A percentile compares a stretch with the other conserved stretches of the same genome.
Conservation (phyloP, 306 rosid species). For the Quercus bicolor region DNA sequence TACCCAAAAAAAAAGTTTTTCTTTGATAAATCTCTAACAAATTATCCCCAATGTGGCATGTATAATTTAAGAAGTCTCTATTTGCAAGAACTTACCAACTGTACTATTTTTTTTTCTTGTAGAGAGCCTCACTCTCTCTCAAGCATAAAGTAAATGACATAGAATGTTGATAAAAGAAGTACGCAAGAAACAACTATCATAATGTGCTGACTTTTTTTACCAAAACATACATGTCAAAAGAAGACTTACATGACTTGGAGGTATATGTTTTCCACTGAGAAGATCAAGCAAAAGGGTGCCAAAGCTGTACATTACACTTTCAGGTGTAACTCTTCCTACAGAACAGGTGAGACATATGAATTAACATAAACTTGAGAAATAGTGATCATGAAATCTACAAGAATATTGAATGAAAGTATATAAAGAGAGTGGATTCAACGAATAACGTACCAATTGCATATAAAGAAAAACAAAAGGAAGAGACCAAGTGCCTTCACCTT, state of each 20-base stretch:
- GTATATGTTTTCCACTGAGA: conserved; percentile 96
- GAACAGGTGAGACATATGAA: conserved; percentile 12
- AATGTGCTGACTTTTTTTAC: not conserved
- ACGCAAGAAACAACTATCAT: not conserved
- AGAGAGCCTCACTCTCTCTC: not conserved
- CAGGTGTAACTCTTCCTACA: conserved; percentile 87
- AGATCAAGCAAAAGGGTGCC: conserved; percentile 97
- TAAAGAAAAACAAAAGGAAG: not conserved
- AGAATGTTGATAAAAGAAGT: not conserved
- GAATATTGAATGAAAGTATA: not conserved
- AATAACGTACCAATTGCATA: not conserved
- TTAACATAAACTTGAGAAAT: conserved; percentile 6
- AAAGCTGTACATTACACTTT: conserved; percentile 89
- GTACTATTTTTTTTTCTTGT: not conserved
- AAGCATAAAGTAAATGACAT: not conserved
- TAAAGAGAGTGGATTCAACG: not conserved
- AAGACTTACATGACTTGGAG: conserved; percentile 94
- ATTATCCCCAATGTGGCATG: not conserved
- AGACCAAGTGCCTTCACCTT: not conserved
- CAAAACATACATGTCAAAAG: conserved; percentile 9
- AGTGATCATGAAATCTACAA: not conserved
- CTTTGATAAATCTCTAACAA: not conserved
- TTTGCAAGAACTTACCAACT: not conserved
- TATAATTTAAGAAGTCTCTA: not conserved
- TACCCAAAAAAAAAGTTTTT: not conserved